A percentile compares a stretch with the other conserved stretches of the same genome.
Evolutionary conservation across 352 stramenopile species (phyloP).

Genomic region (Phytophthora syringae): DNA sequence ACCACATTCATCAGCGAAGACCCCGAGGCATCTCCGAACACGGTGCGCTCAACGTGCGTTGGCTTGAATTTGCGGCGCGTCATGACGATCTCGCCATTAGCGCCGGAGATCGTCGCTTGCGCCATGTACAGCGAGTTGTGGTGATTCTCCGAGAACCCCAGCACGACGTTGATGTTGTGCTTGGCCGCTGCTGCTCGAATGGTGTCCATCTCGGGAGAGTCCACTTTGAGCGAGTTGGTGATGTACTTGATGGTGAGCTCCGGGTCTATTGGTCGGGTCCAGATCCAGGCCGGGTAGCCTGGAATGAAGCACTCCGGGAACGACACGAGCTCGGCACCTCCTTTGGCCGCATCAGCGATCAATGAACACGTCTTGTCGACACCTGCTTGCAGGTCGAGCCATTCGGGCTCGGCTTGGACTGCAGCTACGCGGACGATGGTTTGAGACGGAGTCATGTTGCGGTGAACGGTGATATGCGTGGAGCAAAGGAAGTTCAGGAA

Average conservation of each 20-base stretch:
- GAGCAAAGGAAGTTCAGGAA: not conserved
- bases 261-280: constrained; percentile 18
- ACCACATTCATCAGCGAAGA: constrained; percentile 36
- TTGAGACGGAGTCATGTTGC: not conserved
- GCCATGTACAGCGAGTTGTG: constrained; percentile 39
- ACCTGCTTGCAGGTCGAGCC: constrained; percentile 18
- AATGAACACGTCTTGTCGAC: constrained; percentile 26
- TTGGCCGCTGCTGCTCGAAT: constrained; percentile 25
- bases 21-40: constrained; percentile 28
- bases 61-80: constrained; percentile 36
- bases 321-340: constrained; percentile 16
- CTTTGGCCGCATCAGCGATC: constrained; percentile 26
- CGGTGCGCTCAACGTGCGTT: constrained; percentile 27
- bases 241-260: constrained; percentile 28
- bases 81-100: constrained; percentile 30
- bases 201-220: constrained; percentile 34
- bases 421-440: constrained; percentile 3
- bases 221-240: constrained; percentile 20
- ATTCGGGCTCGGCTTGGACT: constrained; percentile 30
- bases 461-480: not conserved
- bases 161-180: constrained; percentile 33
- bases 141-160: constrained; percentile 41
- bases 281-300: constrained; percentile 28
- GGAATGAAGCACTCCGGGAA: constrained; percentile 33
- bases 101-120: constrained; percentile 27